phyloP scores from a whole-genome alignment of 441 rosid species.

The Syzygium syzygioides region DNA sequence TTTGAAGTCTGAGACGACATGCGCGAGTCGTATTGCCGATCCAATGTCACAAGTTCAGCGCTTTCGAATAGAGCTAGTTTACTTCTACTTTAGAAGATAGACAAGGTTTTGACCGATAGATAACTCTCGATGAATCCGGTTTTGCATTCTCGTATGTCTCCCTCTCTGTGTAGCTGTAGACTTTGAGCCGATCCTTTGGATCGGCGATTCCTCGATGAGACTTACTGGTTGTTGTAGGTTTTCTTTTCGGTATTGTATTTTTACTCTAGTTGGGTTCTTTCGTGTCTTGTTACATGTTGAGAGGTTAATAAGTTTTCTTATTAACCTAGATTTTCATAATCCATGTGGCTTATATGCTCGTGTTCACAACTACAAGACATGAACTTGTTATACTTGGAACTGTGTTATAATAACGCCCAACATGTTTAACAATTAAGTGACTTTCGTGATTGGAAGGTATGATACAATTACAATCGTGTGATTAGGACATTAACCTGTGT shows the following conservation, averaged over 20 bases:
- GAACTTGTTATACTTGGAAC: neutral
- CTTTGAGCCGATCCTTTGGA: neutral
- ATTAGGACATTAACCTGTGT: neutral
- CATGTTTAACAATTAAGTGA: neutral
- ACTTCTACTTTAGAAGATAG: neutral
- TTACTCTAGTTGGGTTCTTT: neutral
- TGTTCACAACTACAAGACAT: neutral
- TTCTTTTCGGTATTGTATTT: neutral
- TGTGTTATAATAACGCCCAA: neutral
- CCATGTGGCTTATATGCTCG: fast-evolving
- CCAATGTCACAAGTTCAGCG: neutral
- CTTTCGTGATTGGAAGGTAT: neutral
- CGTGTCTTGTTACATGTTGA: fast-evolving
- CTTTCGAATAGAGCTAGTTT: neutral
- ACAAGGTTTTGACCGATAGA: fast-evolving
- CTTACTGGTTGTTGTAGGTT: neutral
- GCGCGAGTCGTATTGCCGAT: neutral
- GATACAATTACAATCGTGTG: neutral
- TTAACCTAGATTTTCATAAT: neutral
- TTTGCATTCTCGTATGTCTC: neutral
- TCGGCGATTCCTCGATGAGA: neutral
- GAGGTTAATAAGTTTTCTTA: neutral
- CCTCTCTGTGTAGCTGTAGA: fast-evolving
- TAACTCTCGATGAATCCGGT: neutral
- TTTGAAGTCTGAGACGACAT: neutral